Evolutionary conservation across 2,329 filamentous ascomycete species (phyloP).

Genomic region (Diaporthe sp.): DNA sequence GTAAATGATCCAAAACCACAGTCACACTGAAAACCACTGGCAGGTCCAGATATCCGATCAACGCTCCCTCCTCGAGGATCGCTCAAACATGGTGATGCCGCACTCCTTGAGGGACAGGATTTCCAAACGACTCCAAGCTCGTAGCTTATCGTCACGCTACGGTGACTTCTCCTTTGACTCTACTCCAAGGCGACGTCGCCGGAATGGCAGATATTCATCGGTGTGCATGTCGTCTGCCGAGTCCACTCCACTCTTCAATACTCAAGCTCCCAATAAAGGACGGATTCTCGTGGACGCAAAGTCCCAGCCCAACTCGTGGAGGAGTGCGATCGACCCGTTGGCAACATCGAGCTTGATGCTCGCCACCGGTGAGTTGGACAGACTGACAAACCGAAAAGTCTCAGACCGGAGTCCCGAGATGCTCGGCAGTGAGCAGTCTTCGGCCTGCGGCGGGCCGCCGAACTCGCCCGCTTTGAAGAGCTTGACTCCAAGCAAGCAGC

Average conservation of each 20-base stretch:
- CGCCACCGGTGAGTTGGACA: conserved; percentile 2
- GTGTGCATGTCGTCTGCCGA: conserved; percentile 21
- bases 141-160: background rate
- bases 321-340: conserved; percentile 10
- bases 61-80: conserved; percentile 1
- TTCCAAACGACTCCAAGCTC: background rate
- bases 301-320: background rate
- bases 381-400: background rate
- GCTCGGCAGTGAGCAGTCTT: background rate
- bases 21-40: background rate
- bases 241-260: conserved; percentile 1
- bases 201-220: conserved; percentile 8
- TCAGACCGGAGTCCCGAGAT: background rate
- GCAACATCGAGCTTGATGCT: background rate
- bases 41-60: background rate
- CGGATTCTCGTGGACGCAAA: background rate
- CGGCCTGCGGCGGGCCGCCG: background rate
- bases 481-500: background rate
- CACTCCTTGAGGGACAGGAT: conserved; percentile 14
- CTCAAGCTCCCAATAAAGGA: background rate
- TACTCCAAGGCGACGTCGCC: background rate
- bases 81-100: background rate
- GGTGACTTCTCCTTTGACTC: conserved; percentile 8
- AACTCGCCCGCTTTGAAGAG: background rate
- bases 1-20: background rate